Percentiles rank a stretch among this genome's conserved stretches.
Conservation (phyloP, 345 rosid genomes). For the Citrus trifoliata region DNA sequence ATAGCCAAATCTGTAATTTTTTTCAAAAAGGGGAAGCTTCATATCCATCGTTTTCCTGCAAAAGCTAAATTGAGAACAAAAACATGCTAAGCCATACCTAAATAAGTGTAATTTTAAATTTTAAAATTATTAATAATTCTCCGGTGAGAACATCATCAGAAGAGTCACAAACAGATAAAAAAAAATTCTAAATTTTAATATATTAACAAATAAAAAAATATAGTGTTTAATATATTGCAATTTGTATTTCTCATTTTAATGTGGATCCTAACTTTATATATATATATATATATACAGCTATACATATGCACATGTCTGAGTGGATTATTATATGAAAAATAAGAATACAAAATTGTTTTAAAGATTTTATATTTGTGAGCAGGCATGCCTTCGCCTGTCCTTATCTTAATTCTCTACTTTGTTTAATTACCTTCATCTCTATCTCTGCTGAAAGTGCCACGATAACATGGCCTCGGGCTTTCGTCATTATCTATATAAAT, state of each 20-base stretch:
- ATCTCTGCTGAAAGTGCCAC: not conserved
- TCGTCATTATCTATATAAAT: not conserved
- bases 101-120: not conserved
- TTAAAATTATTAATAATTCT: not conserved
- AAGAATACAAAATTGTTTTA: not conserved
- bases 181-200: not conserved
- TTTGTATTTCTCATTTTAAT: too few relatives aligned
- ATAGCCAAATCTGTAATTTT: not conserved
- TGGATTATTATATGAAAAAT: not conserved
- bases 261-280: too few relatives aligned
- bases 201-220: not conserved
- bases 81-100: not conserved
- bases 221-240: too few relatives aligned
- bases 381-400: slow-evolving; percentile 5
- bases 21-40: not conserved
- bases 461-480: slow-evolving; percentile 7
- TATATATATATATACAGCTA: not conserved
- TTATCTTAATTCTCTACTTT: not conserved
- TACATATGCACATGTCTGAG: slow-evolving; percentile 22
- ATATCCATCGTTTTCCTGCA: slow-evolving; percentile 12
- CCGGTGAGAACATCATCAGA: too few relatives aligned
- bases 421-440: not conserved
- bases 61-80: not conserved
- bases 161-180: too few relatives aligned
- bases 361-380: not conserved